These are phyloP conservation scores for Mucor saturninus DNA, from an alignment of 371 early-diverging fungal species.

Conservation along the genomic window DNA sequence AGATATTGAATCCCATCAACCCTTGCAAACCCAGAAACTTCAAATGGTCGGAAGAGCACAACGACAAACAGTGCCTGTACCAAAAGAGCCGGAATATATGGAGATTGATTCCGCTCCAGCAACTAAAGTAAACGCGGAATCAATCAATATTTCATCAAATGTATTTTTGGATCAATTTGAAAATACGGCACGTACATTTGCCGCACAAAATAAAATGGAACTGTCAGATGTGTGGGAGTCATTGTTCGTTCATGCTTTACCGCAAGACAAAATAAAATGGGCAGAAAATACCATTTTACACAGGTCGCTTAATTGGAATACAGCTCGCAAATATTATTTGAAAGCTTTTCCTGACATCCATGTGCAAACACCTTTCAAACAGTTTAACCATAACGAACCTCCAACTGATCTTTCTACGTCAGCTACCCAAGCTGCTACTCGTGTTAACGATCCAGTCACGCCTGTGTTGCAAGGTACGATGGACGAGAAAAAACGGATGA, in stretches of 20 bases:
- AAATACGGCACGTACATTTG: not conserved
- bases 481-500: not conserved
- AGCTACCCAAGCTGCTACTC: not conserved
- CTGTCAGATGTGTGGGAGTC: constrained; percentile 6
- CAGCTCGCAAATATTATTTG: not conserved
- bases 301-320: not conserved
- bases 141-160: not conserved
- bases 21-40: not conserved
- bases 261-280: constrained; percentile 3
- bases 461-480: not conserved
- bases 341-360: not conserved
- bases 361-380: not conserved
- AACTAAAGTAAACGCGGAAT: not conserved
- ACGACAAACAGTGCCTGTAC: too few species aligned
- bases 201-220: not conserved
- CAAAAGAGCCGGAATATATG: not conserved
- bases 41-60: too few species aligned
- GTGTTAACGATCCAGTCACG: not conserved
- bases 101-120: not conserved
- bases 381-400: not conserved
- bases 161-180: constrained; percentile 12
- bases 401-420: not conserved
- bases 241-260: constrained; percentile 11
- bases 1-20: not conserved
- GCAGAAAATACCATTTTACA: not conserved